Conservation (phyloP, 2,329 filamentous ascomycete species). For the Penicillium thymicola region DNA sequence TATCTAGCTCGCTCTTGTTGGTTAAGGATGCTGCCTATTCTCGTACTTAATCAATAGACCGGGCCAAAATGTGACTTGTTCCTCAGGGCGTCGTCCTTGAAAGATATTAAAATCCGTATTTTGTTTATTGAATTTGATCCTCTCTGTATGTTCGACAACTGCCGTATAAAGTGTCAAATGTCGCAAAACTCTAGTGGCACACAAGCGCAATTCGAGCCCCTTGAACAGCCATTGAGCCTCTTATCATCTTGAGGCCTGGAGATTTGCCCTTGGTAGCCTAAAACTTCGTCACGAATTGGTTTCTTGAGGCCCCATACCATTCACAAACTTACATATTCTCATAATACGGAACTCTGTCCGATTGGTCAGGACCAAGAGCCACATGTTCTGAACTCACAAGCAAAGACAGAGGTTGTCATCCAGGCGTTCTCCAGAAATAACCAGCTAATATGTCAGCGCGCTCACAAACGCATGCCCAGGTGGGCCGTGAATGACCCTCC, state of each 20-base stretch:
- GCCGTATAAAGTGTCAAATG: too few species aligned
- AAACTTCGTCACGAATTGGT: neutral
- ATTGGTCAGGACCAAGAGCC: neutral
- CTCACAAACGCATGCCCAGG: too few species aligned
- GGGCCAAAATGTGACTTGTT: conserved; percentile 40
- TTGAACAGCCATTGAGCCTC: neutral
- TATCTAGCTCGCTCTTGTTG: conserved; percentile 39
- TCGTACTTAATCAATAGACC: conserved; percentile 37
- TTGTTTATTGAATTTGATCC: neutral
- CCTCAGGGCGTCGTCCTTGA: conserved; percentile 23
- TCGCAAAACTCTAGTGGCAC: too few species aligned
- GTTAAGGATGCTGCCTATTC: conserved; percentile 34
- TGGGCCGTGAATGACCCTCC: neutral
- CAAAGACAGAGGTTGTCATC: neutral
- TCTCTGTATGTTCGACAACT: too few species aligned
- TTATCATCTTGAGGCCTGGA: neutral
- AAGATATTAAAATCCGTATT: neutral
- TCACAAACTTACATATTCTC: neutral
- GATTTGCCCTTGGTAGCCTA: neutral
- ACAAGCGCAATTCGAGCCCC: neutral
- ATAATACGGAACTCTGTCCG: neutral
- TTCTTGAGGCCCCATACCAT: too few species aligned
- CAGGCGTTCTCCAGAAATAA: neutral
- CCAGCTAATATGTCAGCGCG: neutral
- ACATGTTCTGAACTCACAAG: neutral